Evolutionary conservation across 768 basidiomycete species (phyloP), one percentile per base, ranked within the genome.

Genomic region (Boletus vinaceobasis): DNA sequence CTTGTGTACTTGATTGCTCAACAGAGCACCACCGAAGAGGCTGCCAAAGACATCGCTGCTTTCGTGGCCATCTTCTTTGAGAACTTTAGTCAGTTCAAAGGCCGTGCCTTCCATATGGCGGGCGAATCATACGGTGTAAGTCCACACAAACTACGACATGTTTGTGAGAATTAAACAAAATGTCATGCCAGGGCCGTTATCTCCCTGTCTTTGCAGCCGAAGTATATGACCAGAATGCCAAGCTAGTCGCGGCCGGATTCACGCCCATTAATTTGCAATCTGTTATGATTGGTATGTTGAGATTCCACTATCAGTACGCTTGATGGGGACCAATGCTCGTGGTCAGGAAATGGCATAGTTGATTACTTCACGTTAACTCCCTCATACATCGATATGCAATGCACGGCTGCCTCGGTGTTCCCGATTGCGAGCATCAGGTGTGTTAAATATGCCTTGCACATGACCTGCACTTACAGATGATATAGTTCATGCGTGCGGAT

Each of bases 1-100:
- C 29, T n/a, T 45, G 26, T 9, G n/a, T 48, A 6, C 35, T 37
- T 45, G 27, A 47, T 9, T 17, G 17, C 0, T 37, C 17, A 31
- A 26, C 40, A 86, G 84, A 75, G 78, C 45, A 86, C 80, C 3
- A 82, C 86, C 0, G 81, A 85, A 63, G 83, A 86, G 43, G 87
- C 85, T 4, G 85, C 86, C 0, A 75, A 79, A 48, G 87, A 90
- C 59, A 81, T 90, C 5, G 85, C 86, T 0, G 80, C 83, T 0
- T 90, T 90, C 59, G 75, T 89, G 0, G 73, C 79, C 4, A 81
- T 90, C 50, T 89, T 89, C 71, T 89, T 89, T 45, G 86, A 89
- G 60, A 77, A 84, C 53, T 91, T 91, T 65, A 76, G 69, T 52
- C 74, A 85, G 60, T 88, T 89, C 74, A 83, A 86, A 59, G 86